phyloP scores from a whole-genome alignment of 139 green algal species.

The Dunaliella sp. region DNA sequence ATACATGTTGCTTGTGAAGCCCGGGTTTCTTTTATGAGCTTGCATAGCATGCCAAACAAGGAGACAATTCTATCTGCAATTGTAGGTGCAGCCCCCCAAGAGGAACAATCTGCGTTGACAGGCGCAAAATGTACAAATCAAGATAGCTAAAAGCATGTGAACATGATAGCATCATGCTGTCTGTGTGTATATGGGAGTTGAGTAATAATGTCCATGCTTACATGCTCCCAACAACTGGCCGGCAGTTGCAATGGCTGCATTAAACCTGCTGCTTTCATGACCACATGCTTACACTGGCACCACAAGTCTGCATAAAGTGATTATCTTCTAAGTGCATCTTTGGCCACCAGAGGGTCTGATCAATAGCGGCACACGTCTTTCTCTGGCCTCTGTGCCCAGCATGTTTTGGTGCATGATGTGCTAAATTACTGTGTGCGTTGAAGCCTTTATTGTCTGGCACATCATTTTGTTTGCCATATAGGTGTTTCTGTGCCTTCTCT shows the following conservation, averaged over 20 bases:
- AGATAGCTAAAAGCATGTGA: conserved; percentile 40
- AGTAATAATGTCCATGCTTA: conserved; percentile 35
- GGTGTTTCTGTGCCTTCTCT: background rate
- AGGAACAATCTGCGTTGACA: background rate
- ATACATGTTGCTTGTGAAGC: conserved; percentile 35
- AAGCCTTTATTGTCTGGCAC: background rate
- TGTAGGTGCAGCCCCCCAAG: conserved; percentile 23
- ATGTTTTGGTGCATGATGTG: background rate
- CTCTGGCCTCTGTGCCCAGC: conserved; percentile 7
- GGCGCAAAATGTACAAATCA: conserved; percentile 39
- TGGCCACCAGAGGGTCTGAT: conserved; percentile 24
- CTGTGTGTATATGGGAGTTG: conserved; percentile 17
- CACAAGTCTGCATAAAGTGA: conserved; percentile 20
- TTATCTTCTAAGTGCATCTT: background rate
- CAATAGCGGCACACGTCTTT: background rate
- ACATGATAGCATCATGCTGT: conserved; percentile 25
- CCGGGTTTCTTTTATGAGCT: conserved; percentile 37
- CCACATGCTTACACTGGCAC: conserved; percentile 30
- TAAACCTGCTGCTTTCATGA: background rate
- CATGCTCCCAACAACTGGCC: conserved; percentile 13
- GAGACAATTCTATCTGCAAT: conserved; percentile 32
- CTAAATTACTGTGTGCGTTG: background rate
- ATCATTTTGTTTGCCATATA: background rate
- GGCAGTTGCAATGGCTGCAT: conserved; percentile 34
- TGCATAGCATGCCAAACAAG: conserved; percentile 25